phyloP scores from a whole-genome alignment of 129 eudicot genomes.

The Pseudognaphalium luteoalbum region DNA sequence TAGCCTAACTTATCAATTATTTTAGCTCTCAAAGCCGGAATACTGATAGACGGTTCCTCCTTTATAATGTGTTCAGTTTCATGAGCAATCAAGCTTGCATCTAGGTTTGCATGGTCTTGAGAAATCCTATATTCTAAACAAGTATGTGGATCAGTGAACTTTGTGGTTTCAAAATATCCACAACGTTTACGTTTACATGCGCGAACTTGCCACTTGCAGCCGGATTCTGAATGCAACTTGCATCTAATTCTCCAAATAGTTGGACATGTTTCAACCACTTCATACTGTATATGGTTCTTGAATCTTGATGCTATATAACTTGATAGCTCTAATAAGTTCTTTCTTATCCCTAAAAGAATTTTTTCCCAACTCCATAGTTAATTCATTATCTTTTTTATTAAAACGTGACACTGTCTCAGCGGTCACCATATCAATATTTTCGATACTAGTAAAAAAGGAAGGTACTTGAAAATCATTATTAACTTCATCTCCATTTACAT shows the following conservation, averaged over 20 bases:
- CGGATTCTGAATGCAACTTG: neutral
- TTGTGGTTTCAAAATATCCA: neutral
- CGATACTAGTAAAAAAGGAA: neutral
- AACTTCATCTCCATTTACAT: neutral
- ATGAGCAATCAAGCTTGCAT: neutral
- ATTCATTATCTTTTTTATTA: neutral
- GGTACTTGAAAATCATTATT: neutral
- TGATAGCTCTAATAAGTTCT: neutral
- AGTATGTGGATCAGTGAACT: constrained; percentile 3
- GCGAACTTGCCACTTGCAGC: constrained; percentile 13
- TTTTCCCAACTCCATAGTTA: neutral
- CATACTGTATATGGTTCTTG: neutral
- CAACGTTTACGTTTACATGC: constrained; percentile 3
- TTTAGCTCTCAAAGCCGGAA: neutral
- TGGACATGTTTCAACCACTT: neutral
- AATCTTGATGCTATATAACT: neutral
- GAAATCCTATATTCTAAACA: neutral
- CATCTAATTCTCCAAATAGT: constrained; percentile 6
- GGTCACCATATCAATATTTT: neutral
- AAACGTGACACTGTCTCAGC: neutral
- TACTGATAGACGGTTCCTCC: neutral
- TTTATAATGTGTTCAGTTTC: neutral
- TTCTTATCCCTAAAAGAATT: neutral
- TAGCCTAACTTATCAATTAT: neutral
- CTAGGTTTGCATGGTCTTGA: constrained; percentile 1